Evolutionary conservation across 148 eudicot species (phyloP), one percentile per base, ranked within the genome.

Genomic region (Fallopia convolvulus): DNA sequence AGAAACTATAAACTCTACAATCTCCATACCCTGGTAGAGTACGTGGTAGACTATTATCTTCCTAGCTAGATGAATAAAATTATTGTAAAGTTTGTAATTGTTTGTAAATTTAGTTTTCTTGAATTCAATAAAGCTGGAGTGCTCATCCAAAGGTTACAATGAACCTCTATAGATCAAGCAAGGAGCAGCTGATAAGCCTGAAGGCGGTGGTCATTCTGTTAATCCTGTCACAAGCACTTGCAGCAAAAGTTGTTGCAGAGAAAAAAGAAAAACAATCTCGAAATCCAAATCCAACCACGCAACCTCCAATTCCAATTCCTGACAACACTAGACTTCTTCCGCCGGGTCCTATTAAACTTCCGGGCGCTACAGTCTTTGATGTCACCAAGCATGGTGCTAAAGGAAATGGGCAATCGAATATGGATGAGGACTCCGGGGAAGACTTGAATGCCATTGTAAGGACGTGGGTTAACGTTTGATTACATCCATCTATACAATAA

Each of bases 331-430:
- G 6, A 0, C 60, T 8, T 36, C 72, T 33, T 36, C 72, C 72
- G 0, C 20, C 44, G 6, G 72, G 72, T 13, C 44, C 72, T 66
- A 66, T 66, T 32, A 7, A 2, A 13, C 44, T 66, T 66, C 58
- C 76, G 2, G 78, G 33, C n/a, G 47, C 75, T 50, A 39, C 73
- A 33, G 68, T 83, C 72, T 84, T 84, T 63, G 89, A 84, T 11
- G 82, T 88, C 72, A 86, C 84, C 32, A 14, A 80, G 0, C 80
- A 72, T 66, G 89, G 86, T 12, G 89, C 88, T 4, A 81, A 81
- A 13, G 85, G 81, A 71, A 72, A 86, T 60, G 82, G 89, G 13
- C 70, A 83, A 47, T 75, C 84, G 2, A 75, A 76, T 33, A 23
- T 53, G 17, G 78, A 60, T 0, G 79, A 36, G 0, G 55, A 60